These are phyloP conservation scores for Kodamaea fungicola DNA, from an alignment of 1,139 yeast genomes.

Conservation along the genomic window DNA sequence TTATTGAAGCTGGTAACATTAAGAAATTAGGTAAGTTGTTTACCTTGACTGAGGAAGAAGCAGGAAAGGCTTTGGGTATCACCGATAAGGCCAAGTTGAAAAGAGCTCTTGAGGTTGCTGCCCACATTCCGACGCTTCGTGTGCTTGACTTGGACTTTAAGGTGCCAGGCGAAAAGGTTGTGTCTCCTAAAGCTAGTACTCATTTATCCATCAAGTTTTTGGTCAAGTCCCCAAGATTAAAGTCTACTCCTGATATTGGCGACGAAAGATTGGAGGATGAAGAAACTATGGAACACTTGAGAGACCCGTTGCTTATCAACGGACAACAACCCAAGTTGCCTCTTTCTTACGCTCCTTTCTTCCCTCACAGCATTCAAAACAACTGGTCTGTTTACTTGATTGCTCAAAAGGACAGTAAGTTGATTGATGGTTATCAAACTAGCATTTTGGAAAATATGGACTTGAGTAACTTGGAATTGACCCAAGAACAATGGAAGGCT, in stretches of 20 bases:
- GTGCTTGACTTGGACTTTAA: constrained; percentile 69
- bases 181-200: constrained; percentile 72
- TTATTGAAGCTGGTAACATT: constrained; percentile 41
- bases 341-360: constrained; percentile 63
- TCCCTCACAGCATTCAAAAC: constrained; percentile 54
- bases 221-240: constrained; percentile 67
- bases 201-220: constrained; percentile 74
- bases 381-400: constrained; percentile 69
- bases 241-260: constrained; percentile 51
- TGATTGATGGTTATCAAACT: constrained; percentile 63
- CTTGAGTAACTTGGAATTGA: constrained; percentile 51
- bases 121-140: constrained; percentile 65
- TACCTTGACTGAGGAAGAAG: constrained; percentile 53
- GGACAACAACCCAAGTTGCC: constrained; percentile 66
- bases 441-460: constrained; percentile 52
- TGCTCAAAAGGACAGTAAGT: constrained; percentile 72
- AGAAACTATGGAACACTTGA: constrained; percentile 61
- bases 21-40: constrained; percentile 67
- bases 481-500: constrained; percentile 46
- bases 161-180: constrained; percentile 82
- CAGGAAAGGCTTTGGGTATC: constrained; percentile 56
- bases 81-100: constrained; percentile 41
- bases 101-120: constrained; percentile 57
- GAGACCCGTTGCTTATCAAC: constrained; percentile 68
- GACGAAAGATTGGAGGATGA: constrained; percentile 37